Base-by-base conservation (phyloP, 805 yeast genomes). In the Hanseniaspora jakobsenii region DNA sequence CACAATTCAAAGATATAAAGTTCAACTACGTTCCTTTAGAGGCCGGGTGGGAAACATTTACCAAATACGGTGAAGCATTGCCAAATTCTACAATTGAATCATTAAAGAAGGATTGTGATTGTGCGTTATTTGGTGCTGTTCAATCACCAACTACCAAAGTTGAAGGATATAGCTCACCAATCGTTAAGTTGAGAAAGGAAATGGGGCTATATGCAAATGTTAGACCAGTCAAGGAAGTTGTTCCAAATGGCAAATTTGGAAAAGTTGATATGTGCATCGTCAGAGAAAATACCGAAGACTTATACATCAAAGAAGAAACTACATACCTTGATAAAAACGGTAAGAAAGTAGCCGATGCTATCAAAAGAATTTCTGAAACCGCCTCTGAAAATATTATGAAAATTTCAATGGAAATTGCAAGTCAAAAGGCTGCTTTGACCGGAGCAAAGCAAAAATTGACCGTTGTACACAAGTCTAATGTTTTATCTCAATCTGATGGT, bases 241-340 rank as follows among this genome's bases (percentile, higher is more conserved):
- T 74, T 32, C 89, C 87, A 44, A 70, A 76, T 44, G 53, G 52
- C 13, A 87, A 84, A 53, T 41, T 41, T 14, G 77, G 85, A 65
- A 87, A 93, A 29, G 94, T 87, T 40, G 98, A 91, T 63, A 79
- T 91, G 85, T 94, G 91, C 24, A 91, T 91, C 63, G 98, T 91
- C 30, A 82, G 98, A 63, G 98, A 91, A 67, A 91, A 91, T 72
- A 91, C 98, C 50, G 98, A 91, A 69, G 98, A 91, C 66, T 71
- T 89, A 55, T 91, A 91, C 68, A 81, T 91, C 65, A 91, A 91
- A 69, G 94, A 87, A 62, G 98, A 91, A 67, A 76, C 67, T 55
- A 63, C 83, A 36, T 83, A 71, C 61, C 54, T 53, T 24, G 77
- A 72, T 53, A 76, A 72, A 53, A 93, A 87, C 52, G 95, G 96